Evolutionary conservation across 2,329 filamentous ascomycete genomes (phyloP).

Genomic region (Phialophora tarda): DNA sequence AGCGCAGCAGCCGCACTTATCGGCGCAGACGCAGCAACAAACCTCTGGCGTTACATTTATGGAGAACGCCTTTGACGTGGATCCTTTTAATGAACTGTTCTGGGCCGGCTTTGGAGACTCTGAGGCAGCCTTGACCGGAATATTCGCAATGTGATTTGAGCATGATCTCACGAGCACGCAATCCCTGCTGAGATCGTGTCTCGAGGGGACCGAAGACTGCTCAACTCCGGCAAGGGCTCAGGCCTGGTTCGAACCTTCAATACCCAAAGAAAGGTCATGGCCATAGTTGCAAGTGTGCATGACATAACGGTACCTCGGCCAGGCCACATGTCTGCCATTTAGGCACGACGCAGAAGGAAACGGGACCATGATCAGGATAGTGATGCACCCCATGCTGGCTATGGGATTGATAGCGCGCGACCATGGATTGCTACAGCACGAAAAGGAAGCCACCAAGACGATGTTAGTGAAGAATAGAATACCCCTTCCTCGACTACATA

Average conservation of each 20-base stretch:
- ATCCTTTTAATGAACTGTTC: slow-evolving; percentile 27
- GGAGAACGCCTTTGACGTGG: slow-evolving; percentile 21
- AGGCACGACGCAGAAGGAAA: no score
- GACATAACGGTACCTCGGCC: background rate
- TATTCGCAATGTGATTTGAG: slow-evolving; percentile 13
- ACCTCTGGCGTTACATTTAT: background rate
- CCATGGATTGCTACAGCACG: no score
- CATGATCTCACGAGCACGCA: background rate
- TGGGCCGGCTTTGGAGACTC: slow-evolving; percentile 24
- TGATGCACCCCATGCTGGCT: no score
- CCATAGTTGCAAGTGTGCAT: background rate
- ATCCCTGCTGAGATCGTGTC: background rate
- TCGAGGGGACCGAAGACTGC: background rate
- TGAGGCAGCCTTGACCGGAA: slow-evolving; percentile 6
- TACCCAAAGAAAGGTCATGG: background rate
- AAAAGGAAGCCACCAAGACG: no score
- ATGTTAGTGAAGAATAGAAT: no score
- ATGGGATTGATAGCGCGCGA: no score
- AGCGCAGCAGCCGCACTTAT: background rate
- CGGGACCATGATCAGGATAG: no score
- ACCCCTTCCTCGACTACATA: no score
- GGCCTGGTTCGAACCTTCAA: background rate
- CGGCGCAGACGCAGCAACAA: slow-evolving; percentile 6
- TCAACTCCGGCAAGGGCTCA: background rate
- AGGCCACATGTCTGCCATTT: no score